These are phyloP conservation scores for Luzula sylvatica DNA, from an alignment of 176 grass and related monocot species.

Conservation along the genomic window DNA sequence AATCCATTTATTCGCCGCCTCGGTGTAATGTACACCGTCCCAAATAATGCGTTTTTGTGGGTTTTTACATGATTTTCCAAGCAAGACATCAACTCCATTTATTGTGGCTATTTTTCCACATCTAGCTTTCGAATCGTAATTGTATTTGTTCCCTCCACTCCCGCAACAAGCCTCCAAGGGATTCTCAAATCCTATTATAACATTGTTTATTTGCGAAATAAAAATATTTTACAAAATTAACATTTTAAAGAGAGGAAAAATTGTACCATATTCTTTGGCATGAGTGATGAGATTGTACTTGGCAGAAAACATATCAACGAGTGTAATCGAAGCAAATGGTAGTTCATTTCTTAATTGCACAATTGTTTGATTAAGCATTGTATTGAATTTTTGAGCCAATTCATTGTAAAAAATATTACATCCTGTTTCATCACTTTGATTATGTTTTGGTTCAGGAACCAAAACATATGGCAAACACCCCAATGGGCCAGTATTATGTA, in stretches of 20 bases:
- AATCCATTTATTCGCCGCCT: conserved; percentile 72
- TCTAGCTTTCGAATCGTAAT: conserved; percentile 32
- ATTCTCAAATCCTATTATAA: conserved; percentile 75
- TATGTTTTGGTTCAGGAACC: conserved; percentile 23
- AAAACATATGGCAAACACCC: conserved; percentile 81
- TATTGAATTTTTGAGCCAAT: conserved; percentile 59
- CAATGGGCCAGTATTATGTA: conserved; percentile 84
- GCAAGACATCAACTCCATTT: conserved; percentile 43
- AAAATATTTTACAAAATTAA: not conserved
- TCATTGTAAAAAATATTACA: conserved; percentile 65
- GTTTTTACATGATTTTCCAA: conserved; percentile 49
- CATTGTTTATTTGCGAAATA: too few relatives aligned
- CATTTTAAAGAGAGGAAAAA: not conserved
- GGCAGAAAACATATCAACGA: conserved; percentile 67
- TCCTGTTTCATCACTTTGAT: conserved; percentile 28
- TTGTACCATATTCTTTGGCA: conserved; percentile 52
- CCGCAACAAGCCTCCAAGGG: conserved; percentile 67
- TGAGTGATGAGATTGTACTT: conserved; percentile 69
- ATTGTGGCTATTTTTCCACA: conserved; percentile 43
- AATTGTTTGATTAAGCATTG: conserved; percentile 54
- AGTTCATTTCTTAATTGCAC: conserved; percentile 34
- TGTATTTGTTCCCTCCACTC: conserved; percentile 54
- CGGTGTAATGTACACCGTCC: conserved; percentile 76
- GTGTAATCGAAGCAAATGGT: conserved; percentile 45
- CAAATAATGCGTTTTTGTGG: conserved; percentile 58